These are phyloP conservation scores for Extremus antarcticus DNA, from an alignment of 495 filamentous ascomycete species.

Conservation along the genomic window DNA sequence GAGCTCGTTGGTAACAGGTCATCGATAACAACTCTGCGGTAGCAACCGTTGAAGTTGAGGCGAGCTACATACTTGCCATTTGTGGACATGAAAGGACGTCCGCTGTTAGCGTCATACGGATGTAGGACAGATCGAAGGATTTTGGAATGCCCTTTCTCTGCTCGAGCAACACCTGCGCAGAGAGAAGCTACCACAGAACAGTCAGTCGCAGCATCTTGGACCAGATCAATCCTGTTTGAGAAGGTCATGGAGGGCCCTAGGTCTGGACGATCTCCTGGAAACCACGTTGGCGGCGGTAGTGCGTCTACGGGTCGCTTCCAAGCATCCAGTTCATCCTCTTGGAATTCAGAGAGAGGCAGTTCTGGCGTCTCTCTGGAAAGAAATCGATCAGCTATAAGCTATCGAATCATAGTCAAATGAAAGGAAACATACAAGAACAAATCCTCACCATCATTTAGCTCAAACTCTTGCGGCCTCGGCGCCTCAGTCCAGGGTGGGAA, in stretches of 20 bases:
- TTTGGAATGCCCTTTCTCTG: slow-evolving; percentile 48
- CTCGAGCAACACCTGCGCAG: slow-evolving; percentile 64
- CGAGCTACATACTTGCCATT: slow-evolving; percentile 87
- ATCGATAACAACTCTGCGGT: slow-evolving; percentile 77
- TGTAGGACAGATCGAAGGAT: slow-evolving; percentile 58
- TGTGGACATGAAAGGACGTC: slow-evolving; percentile 48
- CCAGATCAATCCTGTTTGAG: slow-evolving; percentile 55
- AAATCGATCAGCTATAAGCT: not conserved
- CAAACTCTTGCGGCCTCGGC: slow-evolving; percentile 47
- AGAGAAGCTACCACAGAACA: slow-evolving; percentile 96
- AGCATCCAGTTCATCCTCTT: slow-evolving; percentile 58
- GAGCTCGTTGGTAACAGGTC: slow-evolving; percentile 79
- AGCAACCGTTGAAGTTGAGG: slow-evolving; percentile 91
- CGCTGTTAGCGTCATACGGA: slow-evolving; percentile 51
- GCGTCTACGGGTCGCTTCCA: slow-evolving; percentile 70
- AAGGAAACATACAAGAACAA: slow-evolving; percentile 44
- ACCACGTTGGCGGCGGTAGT: slow-evolving; percentile 29
- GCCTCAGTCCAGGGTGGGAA: slow-evolving; percentile 71
- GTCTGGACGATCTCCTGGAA: slow-evolving; percentile 15
- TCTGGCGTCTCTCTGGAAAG: slow-evolving; percentile 52
- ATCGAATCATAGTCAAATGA: no score
- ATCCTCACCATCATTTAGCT: slow-evolving; percentile 26
- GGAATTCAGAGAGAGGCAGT: slow-evolving; percentile 58
- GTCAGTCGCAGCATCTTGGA: slow-evolving; percentile 88
- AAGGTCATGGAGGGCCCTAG: slow-evolving; percentile 44